Conservation (phyloP, 2,329 filamentous ascomycete species). For the Sphaceloma murrayae region DNA sequence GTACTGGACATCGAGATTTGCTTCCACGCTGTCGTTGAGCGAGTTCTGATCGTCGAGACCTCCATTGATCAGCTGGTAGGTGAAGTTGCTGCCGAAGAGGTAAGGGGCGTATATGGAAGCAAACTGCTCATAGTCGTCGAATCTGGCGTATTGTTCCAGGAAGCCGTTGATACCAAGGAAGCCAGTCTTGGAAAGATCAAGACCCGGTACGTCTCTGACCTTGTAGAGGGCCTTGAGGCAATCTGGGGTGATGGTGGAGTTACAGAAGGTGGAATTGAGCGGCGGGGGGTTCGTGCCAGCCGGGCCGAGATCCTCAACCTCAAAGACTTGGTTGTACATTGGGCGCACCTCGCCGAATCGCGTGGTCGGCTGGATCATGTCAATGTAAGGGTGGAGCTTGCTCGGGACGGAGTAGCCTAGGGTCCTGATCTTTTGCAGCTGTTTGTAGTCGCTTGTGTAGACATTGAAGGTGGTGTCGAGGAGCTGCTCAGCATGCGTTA, state of each 20-base stretch:
- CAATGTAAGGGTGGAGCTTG: slow-evolving; percentile 43
- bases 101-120: slow-evolving; percentile 19
- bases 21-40: slow-evolving; percentile 41
- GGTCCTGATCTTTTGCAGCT: slow-evolving; percentile 42
- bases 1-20: slow-evolving; percentile 55
- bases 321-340: slow-evolving; percentile 36
- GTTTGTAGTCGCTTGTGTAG: slow-evolving; percentile 39
- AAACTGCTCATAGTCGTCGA: slow-evolving; percentile 34
- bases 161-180: slow-evolving; percentile 34
- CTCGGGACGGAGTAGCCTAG: slow-evolving; percentile 54
- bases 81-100: slow-evolving; percentile 42
- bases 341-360: slow-evolving; percentile 42
- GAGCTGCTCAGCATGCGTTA: slow-evolving; percentile 45
- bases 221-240: slow-evolving; percentile 44
- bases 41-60: slow-evolving; percentile 41
- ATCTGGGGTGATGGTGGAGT: slow-evolving; percentile 42
- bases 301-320: slow-evolving; percentile 12
- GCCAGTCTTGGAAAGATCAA: slow-evolving; percentile 16
- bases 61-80: slow-evolving; percentile 46
- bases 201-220: slow-evolving; percentile 31
- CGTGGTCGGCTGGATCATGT: slow-evolving; percentile 51
- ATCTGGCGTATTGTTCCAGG: slow-evolving; percentile 38
- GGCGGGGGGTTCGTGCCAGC: slow-evolving; percentile 6
- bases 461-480: slow-evolving; percentile 47
- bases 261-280: slow-evolving; percentile 33